Percentiles rank a stretch among this genome's conserved stretches.
phyloP scores from a whole-genome alignment of 345 rosid species.

The Iberis pinnata region DNA sequence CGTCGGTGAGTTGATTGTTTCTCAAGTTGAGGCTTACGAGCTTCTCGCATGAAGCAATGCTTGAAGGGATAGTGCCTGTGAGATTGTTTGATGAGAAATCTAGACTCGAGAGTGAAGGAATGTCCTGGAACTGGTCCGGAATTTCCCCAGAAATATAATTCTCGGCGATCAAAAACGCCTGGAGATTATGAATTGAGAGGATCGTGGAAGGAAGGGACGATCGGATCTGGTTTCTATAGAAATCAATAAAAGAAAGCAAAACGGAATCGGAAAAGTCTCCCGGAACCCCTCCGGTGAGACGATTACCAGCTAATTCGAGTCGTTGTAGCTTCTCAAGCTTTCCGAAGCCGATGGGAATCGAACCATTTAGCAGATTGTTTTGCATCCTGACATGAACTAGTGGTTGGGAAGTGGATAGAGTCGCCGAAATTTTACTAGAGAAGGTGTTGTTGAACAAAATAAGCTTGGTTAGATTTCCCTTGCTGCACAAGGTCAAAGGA shows the following conservation, averaged over 20 bases:
- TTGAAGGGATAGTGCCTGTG: conserved; percentile 61
- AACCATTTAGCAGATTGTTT: conserved; percentile 61
- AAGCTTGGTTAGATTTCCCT: conserved; percentile 79
- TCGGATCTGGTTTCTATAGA: conserved; percentile 55
- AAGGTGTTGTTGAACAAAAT: conserved; percentile 78
- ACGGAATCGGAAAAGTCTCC: conserved; percentile 54
- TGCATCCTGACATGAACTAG: conserved; percentile 87
- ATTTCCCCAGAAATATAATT: conserved; percentile 66
- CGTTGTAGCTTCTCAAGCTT: conserved; percentile 73
- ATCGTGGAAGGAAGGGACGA: conserved; percentile 71
- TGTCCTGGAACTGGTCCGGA: conserved; percentile 87
- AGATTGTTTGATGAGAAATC: conserved; percentile 78
- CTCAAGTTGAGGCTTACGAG: conserved; percentile 62
- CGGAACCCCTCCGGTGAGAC: conserved; percentile 68
- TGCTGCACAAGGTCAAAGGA: conserved; percentile 58
- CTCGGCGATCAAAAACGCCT: conserved; percentile 53
- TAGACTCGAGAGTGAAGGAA: conserved; percentile 71
- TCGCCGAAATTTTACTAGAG: conserved; percentile 63
- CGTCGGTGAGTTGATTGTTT: conserved; percentile 57
- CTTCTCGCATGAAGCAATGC: conserved; percentile 81
- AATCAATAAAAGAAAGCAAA: conserved; percentile 82
- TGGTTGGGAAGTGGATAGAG: conserved; percentile 48
- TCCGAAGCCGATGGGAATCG: conserved; percentile 76
- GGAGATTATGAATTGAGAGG: conserved; percentile 69
- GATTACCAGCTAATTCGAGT: conserved; percentile 69